These are phyloP conservation scores for Amauroascus niger DNA, from an alignment of 2,329 filamentous ascomycete species.

Conservation along the genomic window DNA sequence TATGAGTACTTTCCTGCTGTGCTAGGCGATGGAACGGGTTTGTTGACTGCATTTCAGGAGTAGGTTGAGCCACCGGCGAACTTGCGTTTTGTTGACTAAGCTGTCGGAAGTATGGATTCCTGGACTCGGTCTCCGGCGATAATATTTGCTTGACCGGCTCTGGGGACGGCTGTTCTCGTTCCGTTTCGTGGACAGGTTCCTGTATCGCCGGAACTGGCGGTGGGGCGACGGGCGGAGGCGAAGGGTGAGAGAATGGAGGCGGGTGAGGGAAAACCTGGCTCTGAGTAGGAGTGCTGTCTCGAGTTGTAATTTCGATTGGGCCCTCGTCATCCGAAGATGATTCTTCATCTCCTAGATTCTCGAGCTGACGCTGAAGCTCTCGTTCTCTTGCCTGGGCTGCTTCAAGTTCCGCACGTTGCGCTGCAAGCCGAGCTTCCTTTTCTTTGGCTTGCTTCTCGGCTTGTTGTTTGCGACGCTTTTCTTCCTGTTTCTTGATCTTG, in stretches of 20 bases:
- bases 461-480: constrained; percentile 85
- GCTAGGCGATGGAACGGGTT: constrained; percentile 92
- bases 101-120: constrained; percentile 91
- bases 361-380: constrained; percentile 78
- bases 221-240: constrained; percentile 21
- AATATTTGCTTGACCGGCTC: constrained; percentile 32
- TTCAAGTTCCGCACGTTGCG: constrained; percentile 83
- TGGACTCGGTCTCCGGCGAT: constrained; percentile 63
- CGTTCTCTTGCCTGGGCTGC: constrained; percentile 81
- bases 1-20: constrained; percentile 48
- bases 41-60: constrained; percentile 56
- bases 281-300: constrained; percentile 50
- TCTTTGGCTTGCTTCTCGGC: constrained; percentile 78
- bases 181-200: constrained; percentile 3
- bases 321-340: constrained; percentile 74
- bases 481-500: constrained; percentile 92
- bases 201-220: constrained; percentile 23
- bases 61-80: constrained; percentile 29
- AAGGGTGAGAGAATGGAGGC: constrained; percentile 19
- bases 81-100: constrained; percentile 48
- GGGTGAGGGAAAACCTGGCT: constrained; percentile 44
- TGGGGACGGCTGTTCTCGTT: constrained; percentile 30
- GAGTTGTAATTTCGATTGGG: constrained; percentile 57
- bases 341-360: constrained; percentile 64
- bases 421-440: constrained; percentile 73